Percentiles rank a stretch among this genome's conserved stretches.
These are phyloP conservation scores for Viola odorata DNA, from an alignment of 345 rosid species.

Conservation along the genomic window DNA sequence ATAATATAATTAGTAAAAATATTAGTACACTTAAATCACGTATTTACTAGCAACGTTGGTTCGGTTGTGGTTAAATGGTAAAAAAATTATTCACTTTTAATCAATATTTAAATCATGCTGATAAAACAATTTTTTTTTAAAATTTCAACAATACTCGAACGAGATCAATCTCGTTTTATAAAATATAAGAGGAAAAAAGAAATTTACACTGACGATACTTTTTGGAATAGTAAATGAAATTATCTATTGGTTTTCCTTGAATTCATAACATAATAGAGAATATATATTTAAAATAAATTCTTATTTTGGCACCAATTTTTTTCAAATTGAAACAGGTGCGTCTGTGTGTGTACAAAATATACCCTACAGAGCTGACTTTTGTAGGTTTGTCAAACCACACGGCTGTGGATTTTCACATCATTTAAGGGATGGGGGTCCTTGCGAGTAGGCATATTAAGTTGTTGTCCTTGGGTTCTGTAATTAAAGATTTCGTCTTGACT, in stretches of 20 bases:
- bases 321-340: constrained; percentile 11
- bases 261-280: neutral
- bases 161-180: too few relatives aligned
- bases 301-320: too few relatives aligned
- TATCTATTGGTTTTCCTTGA: neutral
- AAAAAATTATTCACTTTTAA: too few relatives aligned
- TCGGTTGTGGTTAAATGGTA: too few relatives aligned
- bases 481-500: constrained; percentile 14
- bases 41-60: too few relatives aligned
- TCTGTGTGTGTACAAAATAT: neutral
- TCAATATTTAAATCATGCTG: too few relatives aligned
- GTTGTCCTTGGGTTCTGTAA: constrained; percentile 1
- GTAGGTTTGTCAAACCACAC: constrained; percentile 16
- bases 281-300: neutral
- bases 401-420: neutral
- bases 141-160: too few relatives aligned
- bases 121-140: too few relatives aligned
- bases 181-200: too few relatives aligned
- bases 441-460: constrained; percentile 15
- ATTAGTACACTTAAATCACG: too few relatives aligned
- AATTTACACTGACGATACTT: too few relatives aligned
- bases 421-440: neutral
- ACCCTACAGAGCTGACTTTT: constrained; percentile 20
- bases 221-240: neutral
- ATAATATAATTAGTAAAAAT: too few relatives aligned